Evolutionary conservation across 108 stramenopile species (phyloP), one percentile per base, ranked within the genome.

Genomic region (Parietichytrium sp.): DNA sequence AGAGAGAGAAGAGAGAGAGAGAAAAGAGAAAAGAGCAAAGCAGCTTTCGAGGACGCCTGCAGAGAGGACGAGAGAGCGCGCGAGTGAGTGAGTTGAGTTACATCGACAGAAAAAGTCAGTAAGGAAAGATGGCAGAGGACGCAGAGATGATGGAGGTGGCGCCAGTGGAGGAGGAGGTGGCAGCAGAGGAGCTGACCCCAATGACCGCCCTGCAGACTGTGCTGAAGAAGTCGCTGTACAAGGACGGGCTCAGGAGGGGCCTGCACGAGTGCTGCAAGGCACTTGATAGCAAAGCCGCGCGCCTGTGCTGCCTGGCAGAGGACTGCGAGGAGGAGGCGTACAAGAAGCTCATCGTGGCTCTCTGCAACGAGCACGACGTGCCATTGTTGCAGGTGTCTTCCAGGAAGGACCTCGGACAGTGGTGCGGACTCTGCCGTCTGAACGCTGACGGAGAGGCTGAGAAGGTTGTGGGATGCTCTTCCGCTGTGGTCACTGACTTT

Each of bases 261-360:
- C 94, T 99, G 49, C 98, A 96, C 89, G 98, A 99, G 89, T 95
- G 95, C 84, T 94, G 95, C 88, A 98, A 97, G 95, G 98, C 94
- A 55, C 94, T 98, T 79, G 97, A 99, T 81, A 90, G 94, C 38
- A 93, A 94, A 30, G 89, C 95, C 30, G 97, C 96, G 82, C 95
- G 96, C 81, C 92, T 99, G 51, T 98, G 98, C 93, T 97, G 96
- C 88, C 95, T 99, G 45, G 92, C 97, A 87, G 95, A 95, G 88
- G 94, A 97, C 90, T 98, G 98, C 93, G 97, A 98, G 72, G 96
- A 98, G 85, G 95, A 94, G 50, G 96, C 96, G 87, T 98, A 98
- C 95, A 95, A 93, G 86, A 95, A 95, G 91, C 96, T 99, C 45
- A 93, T 97, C 85, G 95, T 94, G 83, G 98, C 97, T 47, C 92